Evolutionary conservation across 345 rosid species (phyloP), one percentile per base, ranked within the genome.

Genomic region (Psidium guajava): DNA sequence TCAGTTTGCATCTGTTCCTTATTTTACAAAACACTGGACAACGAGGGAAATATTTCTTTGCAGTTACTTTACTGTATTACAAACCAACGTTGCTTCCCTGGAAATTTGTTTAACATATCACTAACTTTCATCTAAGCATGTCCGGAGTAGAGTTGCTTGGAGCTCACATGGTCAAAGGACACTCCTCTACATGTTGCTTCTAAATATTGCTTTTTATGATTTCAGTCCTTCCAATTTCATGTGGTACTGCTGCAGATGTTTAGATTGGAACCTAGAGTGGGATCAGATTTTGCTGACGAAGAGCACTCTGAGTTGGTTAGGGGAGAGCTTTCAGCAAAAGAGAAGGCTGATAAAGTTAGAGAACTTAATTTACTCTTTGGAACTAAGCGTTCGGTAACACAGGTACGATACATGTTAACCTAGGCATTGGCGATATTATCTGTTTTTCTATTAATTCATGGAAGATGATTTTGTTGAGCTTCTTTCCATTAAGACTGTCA

Each of bases 191-290:
- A 36, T 69, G 44, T 36, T 69, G 25, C 47, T 69, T 36, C 47
- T 9, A 36, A 15, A 69, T 69, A 69, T 32, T 69, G 77, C 12
- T 9, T 32, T 32, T 36, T 69, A 24, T 36, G 42, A 36, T 69
- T 64, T 69, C 36, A 32, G 40, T 40, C 32, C 1, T 82, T 51
- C 10, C 6, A 82, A 32, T 16, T 82, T 11, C 59, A 82, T 9
- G 11, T 69, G 80, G 13, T 86, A 51, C 58, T n/a, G 75, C 84
- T 86, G 49, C 85, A 96, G 99, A 89, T 96, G 86, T 85, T 95
- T n/a, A 93, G 98, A 89, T 85, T 96, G 93, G 98, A 95, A 77
- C 94, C 96, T 9, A 90, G 86, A 82, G 83, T 93, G 86, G 88
- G 47, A 54, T 53, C 56, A 22, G 90, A 85, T 80, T 15, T 82